Percentiles rank a stretch among this genome's conserved stretches.
phyloP scores from a whole-genome alignment of 148 eudicot genomes.

The Suaeda aralocaspica region DNA sequence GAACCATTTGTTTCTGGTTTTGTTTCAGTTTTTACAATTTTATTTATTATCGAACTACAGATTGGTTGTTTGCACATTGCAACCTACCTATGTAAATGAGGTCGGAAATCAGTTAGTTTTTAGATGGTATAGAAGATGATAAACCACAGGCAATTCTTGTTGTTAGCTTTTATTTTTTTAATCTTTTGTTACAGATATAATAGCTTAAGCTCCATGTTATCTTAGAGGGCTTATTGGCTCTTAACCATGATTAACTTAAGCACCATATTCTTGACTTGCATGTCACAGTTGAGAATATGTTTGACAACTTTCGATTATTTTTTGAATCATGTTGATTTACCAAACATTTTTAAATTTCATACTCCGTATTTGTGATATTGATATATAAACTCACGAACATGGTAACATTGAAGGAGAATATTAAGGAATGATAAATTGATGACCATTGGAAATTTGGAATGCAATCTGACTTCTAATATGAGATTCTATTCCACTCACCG shows the following conservation, averaged over 20 bases:
- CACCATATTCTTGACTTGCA: neutral
- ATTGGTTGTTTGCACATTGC: constrained; percentile 20
- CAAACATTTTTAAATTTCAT: too few species aligned
- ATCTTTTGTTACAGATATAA: neutral
- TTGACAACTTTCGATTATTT: neutral
- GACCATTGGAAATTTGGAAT: too few species aligned
- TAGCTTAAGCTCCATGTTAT: neutral
- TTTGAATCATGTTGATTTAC: neutral
- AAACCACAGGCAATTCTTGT: constrained; percentile 15
- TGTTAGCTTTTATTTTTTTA: neutral
- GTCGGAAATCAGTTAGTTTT: neutral
- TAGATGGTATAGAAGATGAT: constrained; percentile 16
- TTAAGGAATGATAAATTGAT: too few species aligned
- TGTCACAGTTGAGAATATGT: too few species aligned
- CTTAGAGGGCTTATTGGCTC: neutral
- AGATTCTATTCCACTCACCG: too few species aligned
- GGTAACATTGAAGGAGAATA: too few species aligned
- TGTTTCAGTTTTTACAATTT: constrained; percentile 8
- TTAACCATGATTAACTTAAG: neutral
- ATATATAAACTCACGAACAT: too few species aligned
- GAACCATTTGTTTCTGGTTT: constrained; percentile 15
- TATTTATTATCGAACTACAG: constrained; percentile 9
- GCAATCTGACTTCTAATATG: too few species aligned
- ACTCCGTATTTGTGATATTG: too few species aligned
- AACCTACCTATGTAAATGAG: constrained; percentile 21